Base-by-base conservation (phyloP, 768 basidiomycete genomes). In the Boletus pseudo-olivaceus region DNA sequence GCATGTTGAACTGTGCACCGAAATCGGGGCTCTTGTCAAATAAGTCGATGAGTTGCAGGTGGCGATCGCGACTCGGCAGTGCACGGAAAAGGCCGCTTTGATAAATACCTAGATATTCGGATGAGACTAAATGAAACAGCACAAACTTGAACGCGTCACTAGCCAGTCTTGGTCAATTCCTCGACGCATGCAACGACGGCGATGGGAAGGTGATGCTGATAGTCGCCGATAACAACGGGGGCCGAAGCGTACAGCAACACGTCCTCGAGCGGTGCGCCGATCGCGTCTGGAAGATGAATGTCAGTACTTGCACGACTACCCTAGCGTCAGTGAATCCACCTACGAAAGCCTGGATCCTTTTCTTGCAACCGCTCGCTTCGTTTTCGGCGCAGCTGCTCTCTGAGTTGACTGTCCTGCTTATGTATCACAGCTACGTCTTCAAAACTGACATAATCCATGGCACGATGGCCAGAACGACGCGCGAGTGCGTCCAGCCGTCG, bases 121-220 rank as follows among this genome's bases (percentile, higher is more conserved):
- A 23, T 55, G 33, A 54, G 48, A 45, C 3, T 1, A 32, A 33
- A 34, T 44, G 44, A 51, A 39, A 41, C 14, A 44, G n/a, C 17
- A 47, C 7, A 20, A 23, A 33, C 12, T 11, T 9, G 20, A 30
- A 43, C 5, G 29, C 2, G 19, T 41, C 30, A 58, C 44, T 38
- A 17, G 69, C 78, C 78, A 14, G 76, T 77, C 20, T 76, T 73
- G 51, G 77, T 77, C 33, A 80, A 60, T 58, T 80, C 76, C 41
- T 80, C 79, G 26, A 80, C 55, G 51, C 75, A 77, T 0, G 74
- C 67, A 4, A 73, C 68, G 35, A 73, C 73, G 3, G 76, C 72
- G 23, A 69, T 54, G 7, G 76, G 76, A 1, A 78, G 56, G 52
- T 73, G 52, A 41, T 78, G 72, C 39, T 68, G 67, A 34, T 68